Base-by-base conservation (phyloP, 805 yeast species). In the Hanseniaspora pseudoguilliermondii region DNA sequence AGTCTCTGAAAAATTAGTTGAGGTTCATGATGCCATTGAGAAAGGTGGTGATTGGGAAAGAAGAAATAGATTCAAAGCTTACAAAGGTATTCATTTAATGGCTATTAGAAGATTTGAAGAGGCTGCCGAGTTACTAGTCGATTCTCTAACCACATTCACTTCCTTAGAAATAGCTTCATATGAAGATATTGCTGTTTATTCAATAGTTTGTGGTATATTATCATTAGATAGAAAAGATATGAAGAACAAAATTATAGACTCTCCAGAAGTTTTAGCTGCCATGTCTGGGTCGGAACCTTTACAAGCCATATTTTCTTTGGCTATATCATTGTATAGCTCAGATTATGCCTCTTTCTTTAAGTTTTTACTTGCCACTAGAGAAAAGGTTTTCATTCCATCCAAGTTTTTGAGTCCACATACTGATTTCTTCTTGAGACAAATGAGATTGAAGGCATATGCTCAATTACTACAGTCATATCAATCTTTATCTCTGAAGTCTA, bases 41-140 rank as follows among this genome's bases (percentile, higher is more conserved):
- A 86, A 88, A 65, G 98, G 97, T 56, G 98, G 98, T 59, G 98
- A 93, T 69, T 93, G 98, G 98, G 98, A 93, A 72, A 86, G 98
- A 70, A 82, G 96, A 65, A 93, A 93, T 72, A 75, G 96, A 62
- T 88, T 80, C 75, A 93, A 93, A 73, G 86, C 97, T 6, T 93
- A 93, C 70, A 71, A 79, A 57, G 98, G 98, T 23, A 76, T 93
- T 49, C 86, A 87, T 67, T 73, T 79, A 39, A 72, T 93, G 78
- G 84, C 96, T 8, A 82, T 90, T 32, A 81, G 98, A 65, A 82
- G 87, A 63, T 93, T 93, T 65, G 74, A 73, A 42, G 95, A 86
- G 62, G 96, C 97, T 2, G 81, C 97, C 2, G 80, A 80, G 54
- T 73, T 91, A 59, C 76, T 93, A 63, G 86, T 87, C 60, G 98